These are phyloP conservation scores for Metschnikowia anglica DNA, from an alignment of 805 yeast species.

Conservation along the genomic window DNA sequence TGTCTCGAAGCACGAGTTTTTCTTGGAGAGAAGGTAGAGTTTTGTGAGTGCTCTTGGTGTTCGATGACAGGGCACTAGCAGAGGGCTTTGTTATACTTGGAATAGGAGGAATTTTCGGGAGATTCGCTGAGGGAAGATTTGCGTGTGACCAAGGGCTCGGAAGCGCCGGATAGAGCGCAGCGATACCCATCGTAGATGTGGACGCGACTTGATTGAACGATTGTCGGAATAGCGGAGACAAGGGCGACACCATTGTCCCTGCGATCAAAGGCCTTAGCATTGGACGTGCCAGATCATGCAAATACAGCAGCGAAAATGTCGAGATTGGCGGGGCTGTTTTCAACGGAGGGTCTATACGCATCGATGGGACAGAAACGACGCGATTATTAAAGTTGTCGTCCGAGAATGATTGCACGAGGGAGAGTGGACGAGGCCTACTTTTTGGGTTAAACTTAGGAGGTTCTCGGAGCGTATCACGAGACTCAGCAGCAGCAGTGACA, in stretches of 20 bases:
- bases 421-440: conserved; percentile 40
- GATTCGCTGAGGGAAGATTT: neutral
- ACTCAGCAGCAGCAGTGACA: neutral
- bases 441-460: conserved; percentile 36
- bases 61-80: neutral
- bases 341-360: conserved; percentile 15
- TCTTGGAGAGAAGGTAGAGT: neutral
- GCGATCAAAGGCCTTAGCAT: conserved; percentile 7
- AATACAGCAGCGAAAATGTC: conserved; percentile 7
- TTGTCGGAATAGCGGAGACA: conserved; percentile 42
- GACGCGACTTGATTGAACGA: conserved; percentile 27
- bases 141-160: conserved; percentile 8
- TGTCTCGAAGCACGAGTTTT: neutral
- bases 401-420: conserved; percentile 34
- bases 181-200: conserved; percentile 1
- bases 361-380: conserved; percentile 4
- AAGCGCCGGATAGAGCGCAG: conserved; percentile 2
- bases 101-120: conserved; percentile 1
- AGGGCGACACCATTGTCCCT: conserved; percentile 33
- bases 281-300: conserved; percentile 20
- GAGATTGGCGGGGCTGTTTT: conserved; percentile 30
- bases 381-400: conserved; percentile 17
- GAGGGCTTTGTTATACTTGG: neutral
- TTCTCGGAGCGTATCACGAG: conserved; percentile 12
- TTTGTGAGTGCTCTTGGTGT: neutral